phyloP scores from a whole-genome alignment of 176 grass and related monocot species.

The Musa beccarii region DNA sequence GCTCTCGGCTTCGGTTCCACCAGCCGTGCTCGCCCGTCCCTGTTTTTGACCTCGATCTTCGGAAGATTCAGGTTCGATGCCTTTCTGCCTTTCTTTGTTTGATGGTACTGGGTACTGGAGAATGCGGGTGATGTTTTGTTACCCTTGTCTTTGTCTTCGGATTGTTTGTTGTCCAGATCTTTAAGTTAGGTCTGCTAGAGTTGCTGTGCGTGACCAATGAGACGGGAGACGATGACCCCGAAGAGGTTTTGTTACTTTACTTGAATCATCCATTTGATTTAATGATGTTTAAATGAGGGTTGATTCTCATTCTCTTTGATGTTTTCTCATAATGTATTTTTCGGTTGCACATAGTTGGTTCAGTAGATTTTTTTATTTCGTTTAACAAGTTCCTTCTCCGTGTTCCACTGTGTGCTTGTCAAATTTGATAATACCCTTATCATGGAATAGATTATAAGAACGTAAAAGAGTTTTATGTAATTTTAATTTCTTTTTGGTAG shows the following conservation, averaged over 20 bases:
- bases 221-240: conserved; percentile 31
- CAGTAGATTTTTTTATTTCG: too few species aligned
- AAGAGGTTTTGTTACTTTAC: conserved; percentile 48
- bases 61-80: conserved; percentile 45
- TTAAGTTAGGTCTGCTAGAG: conserved; percentile 40
- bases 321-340: not conserved
- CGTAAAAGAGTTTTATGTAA: too few species aligned
- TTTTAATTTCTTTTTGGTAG: too few species aligned
- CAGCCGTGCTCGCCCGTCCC: conserved; percentile 18
- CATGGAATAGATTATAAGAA: too few species aligned
- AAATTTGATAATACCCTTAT: too few species aligned
- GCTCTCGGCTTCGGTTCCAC: conserved; percentile 37
- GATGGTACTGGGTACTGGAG: too few species aligned
- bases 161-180: conserved; percentile 48
- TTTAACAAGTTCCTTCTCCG: too few species aligned
- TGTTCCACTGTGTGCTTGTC: too few species aligned
- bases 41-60: conserved; percentile 47
- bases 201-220: conserved; percentile 68
- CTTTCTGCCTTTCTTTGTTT: not conserved
- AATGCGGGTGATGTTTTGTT: conserved; percentile 1
- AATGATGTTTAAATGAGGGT: not conserved
- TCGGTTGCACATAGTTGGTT: not conserved
- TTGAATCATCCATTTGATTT: conserved; percentile 5
- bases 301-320: not conserved
- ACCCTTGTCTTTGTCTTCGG: conserved; percentile 3